A percentile compares a stretch with the other conserved stretches of the same genome.
Evolutionary conservation across 2,329 filamentous ascomycete species (phyloP).

Genomic region (Plenodomus lindquistii): DNA sequence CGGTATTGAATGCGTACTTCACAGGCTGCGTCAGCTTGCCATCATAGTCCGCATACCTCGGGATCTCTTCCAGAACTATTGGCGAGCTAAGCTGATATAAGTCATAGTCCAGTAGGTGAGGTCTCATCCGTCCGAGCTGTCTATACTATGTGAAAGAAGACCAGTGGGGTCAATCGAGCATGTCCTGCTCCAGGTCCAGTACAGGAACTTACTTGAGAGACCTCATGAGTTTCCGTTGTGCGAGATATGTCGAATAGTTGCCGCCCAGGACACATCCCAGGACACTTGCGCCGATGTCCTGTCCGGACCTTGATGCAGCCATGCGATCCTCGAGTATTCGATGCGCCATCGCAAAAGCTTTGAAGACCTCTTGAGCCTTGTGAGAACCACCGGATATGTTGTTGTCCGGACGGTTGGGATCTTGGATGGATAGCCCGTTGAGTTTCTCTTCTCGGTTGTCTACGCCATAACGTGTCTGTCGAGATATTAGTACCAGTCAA

Average conservation of each 20-base stretch:
- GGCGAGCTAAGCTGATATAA: neutral
- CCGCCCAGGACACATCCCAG: constrained; percentile 74
- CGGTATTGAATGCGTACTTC: neutral
- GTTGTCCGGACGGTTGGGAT: constrained; percentile 82
- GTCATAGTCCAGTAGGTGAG: neutral
- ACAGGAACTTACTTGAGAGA: constrained; percentile 30
- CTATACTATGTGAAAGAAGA: neutral
- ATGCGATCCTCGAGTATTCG: constrained; percentile 57
- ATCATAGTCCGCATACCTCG: neutral
- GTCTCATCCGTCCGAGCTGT: neutral
- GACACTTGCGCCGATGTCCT: constrained; percentile 56
- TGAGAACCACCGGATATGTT: constrained; percentile 88
- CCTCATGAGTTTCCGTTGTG: constrained; percentile 67
- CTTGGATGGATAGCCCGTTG: constrained; percentile 81
- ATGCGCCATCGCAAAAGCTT: constrained; percentile 64
- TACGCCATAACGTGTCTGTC: constrained; percentile 25
- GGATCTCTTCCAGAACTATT: neutral
- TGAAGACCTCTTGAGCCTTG: constrained; percentile 68
- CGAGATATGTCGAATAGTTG: constrained; percentile 74
- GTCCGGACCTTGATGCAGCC: constrained; percentile 29
- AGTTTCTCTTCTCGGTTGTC: constrained; percentile 36
- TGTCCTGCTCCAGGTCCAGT: constrained; percentile 7
- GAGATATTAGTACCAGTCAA: constrained; percentile 7
- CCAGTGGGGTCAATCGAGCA: neutral
- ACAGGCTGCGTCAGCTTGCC: neutral